Evolutionary conservation across 306 rosid species (phyloP), one percentile per base, ranked within the genome.

Genomic region (Cajanus cajan): DNA sequence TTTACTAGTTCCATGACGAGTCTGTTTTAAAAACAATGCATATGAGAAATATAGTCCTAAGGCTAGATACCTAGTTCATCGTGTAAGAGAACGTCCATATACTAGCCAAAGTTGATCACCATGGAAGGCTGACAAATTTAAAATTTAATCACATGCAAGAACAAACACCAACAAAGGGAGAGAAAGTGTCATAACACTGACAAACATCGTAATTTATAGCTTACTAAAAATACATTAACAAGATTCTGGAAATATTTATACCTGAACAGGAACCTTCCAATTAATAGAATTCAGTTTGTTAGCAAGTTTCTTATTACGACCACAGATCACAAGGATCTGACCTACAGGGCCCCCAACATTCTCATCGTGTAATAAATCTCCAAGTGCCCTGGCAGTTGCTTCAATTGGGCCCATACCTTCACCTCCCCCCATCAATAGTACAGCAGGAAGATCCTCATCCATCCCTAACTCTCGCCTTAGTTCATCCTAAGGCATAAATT

Each of bases 351-450:
- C 87, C 44, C 91, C 99, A 40, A 76, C 67, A 79, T 72, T 86
- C 73, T 93, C 94, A 5, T 96, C 93, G 1, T 90, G 75, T 64
- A 96, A 86, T 31, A 84, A 70, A 67, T 92, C 85, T 28, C 91
- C 95, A 22, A 96, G 98, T 77, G 98, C 99, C 80, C 88, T 87
- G 55, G 98, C 97, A 58, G 99, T 96, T 43, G 99, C 90, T 86
- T 96, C 99, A 57, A 96, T 96, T 24, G 99, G 99, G 69, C 99
- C 99, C 99, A 96, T 96, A 58, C 99, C 99, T 91, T 96, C 99
- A 75, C 99, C 99, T 68, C 99, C 99, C 37, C 99, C 99, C 84
- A 96, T 96, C 82, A 96, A 82, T 84, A 96, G 77, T 82, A 96
- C 99, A 24, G 99, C 93, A 16, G 99, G 97, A 79, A 93, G 99